Base-by-base conservation (phyloP, 1,139 yeast species). In the Pichia sp. region DNA sequence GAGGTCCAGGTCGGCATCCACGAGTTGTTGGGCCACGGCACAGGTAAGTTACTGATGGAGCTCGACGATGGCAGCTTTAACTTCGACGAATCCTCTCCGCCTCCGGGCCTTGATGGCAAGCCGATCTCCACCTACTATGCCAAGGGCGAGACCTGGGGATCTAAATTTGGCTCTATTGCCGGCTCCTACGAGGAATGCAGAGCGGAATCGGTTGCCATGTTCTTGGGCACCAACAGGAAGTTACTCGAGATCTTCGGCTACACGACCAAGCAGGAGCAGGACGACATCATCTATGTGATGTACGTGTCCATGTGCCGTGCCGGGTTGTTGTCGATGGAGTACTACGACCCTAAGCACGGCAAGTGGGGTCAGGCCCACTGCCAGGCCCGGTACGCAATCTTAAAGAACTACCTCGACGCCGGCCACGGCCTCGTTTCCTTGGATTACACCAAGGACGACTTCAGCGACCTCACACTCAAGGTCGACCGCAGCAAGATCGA, bases 301-400 rank as follows among this genome's bases (percentile, higher is more conserved):
- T 86, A 85, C 59, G 72, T 89, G 59, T 82, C 81, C 61, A 90
- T 90, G 97, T 87, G 90, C 34, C 80, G 96, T 64, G 96, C 96
- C 6, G 96, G 96, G 59, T 75, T 90, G 53, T 66, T 86, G 45
- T 92, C 87, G 1, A 76, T 90, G 65, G 96, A 90, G 69, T 87
- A 79, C 70, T 90, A 95, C 90, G 96, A 89, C 69, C 96, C 96
- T 45, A 70, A 73, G 48, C 77, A 89, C 41, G 73, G 76, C 58
- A 88, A 88, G 70, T 90, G 96, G 96, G 96, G 96, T 40, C 97
- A 90, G 72, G 84, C 96, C n/a, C 97, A 90, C 68, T 88, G 89
- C 90, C 96, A 89, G 74, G 96, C 96, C 6, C 77, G 97, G 67
- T 90, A 80, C 70, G 88, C 93, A 42, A 89, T 90, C 62, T 77